phyloP scores from a whole-genome alignment of 208 protist genomes.

The Crithidia fasciculata region DNA sequence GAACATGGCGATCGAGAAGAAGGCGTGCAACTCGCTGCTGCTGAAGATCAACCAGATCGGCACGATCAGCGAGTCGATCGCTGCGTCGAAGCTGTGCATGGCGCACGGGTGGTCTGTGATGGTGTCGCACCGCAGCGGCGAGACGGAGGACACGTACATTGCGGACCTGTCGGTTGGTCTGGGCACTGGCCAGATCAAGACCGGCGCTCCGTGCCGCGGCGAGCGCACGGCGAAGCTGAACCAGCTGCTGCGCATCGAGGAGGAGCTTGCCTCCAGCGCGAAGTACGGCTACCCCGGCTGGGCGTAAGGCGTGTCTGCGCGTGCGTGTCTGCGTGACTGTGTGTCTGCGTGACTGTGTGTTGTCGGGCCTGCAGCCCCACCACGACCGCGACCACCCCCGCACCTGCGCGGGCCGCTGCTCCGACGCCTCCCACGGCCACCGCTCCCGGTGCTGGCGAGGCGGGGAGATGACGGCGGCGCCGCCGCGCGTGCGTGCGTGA shows the following conservation, averaged over 20 bases:
- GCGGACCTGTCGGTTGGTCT: constrained; percentile 98
- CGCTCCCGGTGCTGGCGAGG: too few relatives aligned
- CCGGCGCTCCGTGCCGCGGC: constrained; percentile 97
- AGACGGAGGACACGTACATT: constrained; percentile 99
- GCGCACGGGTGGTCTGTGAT: constrained; percentile 85
- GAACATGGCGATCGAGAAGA: constrained; percentile 88
- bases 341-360: background rate
- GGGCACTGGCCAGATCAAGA: constrained; percentile 98
- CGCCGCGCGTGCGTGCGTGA: constrained; percentile 58
- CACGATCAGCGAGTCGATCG: constrained; percentile 97
- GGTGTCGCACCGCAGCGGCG: constrained; percentile 97
- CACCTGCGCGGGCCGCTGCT: too few relatives aligned
- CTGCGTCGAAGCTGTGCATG: constrained; percentile 92
- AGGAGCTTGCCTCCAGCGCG: constrained; percentile 87
- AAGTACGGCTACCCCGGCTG: constrained; percentile 85
- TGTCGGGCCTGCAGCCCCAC: too few relatives aligned
- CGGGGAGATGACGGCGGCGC: constrained; percentile 93
- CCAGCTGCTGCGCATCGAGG: constrained; percentile 99
- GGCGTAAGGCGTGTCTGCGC: constrained; percentile 36
- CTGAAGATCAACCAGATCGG: constrained; percentile 99
- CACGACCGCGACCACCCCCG: too few relatives aligned
- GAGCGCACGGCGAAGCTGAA: constrained; percentile 99
- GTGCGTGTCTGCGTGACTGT: background rate
- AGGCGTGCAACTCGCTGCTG: constrained; percentile 97
- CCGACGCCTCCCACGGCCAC: too few relatives aligned